These are phyloP conservation scores for Cladophialophora immunda DNA, from an alignment of 2,329 filamentous ascomycete species.

Conservation along the genomic window DNA sequence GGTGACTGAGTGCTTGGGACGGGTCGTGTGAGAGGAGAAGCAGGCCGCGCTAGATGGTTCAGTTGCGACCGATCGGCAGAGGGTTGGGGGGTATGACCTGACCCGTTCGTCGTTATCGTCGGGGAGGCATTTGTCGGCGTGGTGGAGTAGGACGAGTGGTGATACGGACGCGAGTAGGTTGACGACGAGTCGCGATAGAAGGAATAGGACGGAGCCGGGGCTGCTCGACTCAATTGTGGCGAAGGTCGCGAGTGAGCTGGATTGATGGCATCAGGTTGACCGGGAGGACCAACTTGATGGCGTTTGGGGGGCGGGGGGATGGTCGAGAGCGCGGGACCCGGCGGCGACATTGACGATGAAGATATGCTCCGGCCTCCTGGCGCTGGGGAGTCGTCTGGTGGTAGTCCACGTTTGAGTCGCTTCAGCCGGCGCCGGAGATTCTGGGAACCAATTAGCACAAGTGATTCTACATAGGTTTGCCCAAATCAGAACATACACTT, in stretches of 20 bases:
- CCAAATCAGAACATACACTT: conserved; percentile 26
- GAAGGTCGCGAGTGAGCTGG: conserved; percentile 32
- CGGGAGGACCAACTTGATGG: conserved; percentile 40
- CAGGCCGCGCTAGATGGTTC: conserved; percentile 23
- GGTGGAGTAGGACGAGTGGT: conserved; percentile 32
- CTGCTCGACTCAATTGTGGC: conserved; percentile 23
- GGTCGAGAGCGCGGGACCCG: conserved; percentile 35
- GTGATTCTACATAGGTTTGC: neutral
- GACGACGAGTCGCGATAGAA: conserved; percentile 31
- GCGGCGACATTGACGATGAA: conserved; percentile 39
- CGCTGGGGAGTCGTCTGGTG: conserved; percentile 37
- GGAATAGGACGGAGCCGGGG: conserved; percentile 29
- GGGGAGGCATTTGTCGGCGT: conserved; percentile 25
- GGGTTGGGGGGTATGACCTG: conserved; percentile 18
- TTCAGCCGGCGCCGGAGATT: conserved; percentile 40
- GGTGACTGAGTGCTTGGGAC: conserved; percentile 29
- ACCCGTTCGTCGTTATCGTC: conserved; percentile 23
- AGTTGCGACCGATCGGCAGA: conserved; percentile 26
- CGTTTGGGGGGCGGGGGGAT: conserved; percentile 40
- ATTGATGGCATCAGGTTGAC: conserved; percentile 36
- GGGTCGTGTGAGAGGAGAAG: conserved; percentile 30
- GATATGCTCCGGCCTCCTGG: conserved; percentile 27
- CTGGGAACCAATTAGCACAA: conserved; percentile 27
- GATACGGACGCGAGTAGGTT: conserved; percentile 30
- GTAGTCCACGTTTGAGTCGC: conserved; percentile 40